Conservation (phyloP, 305 asterid species). For the Fraxinus baroniana region DNA sequence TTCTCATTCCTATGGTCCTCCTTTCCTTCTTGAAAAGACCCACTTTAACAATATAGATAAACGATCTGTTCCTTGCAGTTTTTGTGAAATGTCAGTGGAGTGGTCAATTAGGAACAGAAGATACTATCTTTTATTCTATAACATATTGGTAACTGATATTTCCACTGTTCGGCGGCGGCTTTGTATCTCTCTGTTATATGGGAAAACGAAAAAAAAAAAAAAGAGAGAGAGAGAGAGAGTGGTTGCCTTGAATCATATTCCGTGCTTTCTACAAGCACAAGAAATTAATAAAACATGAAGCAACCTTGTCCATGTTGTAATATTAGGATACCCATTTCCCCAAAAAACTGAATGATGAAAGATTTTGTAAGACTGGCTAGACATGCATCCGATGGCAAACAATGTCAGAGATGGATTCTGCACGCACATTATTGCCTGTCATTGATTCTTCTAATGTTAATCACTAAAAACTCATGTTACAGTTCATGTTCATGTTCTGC, state of each 20-base stretch:
- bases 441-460: neutral
- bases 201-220: neutral
- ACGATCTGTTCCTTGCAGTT: no score
- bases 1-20: no score
- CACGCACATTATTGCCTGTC: neutral
- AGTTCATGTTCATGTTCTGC: neutral
- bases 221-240: neutral
- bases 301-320: neutral
- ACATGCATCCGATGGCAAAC: neutral
- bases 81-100: no score
- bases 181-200: no score
- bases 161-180: neutral
- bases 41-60: no score
- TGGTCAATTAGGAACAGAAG: no score
- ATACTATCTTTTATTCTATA: neutral
- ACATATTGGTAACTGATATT: neutral
- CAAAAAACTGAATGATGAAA: neutral
- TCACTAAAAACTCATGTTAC: neutral
- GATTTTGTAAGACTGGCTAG: neutral
- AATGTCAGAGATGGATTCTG: neutral
- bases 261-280: neutral
- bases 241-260: neutral
- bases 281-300: neutral
- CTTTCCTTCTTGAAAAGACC: no score
- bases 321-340: neutral